Base-by-base conservation (phyloP, 495 filamentous ascomycete genomes). In the Melanomma pulvis-pyrius region DNA sequence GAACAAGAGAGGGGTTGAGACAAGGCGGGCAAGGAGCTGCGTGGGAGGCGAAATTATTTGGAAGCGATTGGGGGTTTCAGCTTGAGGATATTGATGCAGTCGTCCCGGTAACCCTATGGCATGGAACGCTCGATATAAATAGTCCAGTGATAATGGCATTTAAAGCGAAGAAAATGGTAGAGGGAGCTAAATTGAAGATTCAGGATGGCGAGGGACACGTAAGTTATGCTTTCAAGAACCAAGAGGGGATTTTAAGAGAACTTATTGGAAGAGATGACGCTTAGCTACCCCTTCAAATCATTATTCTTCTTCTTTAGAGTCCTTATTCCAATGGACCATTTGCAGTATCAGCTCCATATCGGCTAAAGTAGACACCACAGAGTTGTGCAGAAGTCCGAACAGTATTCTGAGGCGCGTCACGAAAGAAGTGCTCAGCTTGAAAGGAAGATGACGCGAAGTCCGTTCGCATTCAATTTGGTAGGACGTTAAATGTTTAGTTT, bases 11-110 rank as follows among this genome's bases (percentile, higher is more conserved):
- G 25, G 59, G 21, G 6, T 17, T 63, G 28, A 52, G 50, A 25
- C 48, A 63, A 54, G 48, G 59, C 30, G 48, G 19, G 17, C 58
- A 61, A 36, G 58, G 48, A 55, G 61, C 32, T 41, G 48, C 19
- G 5, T 64, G 61, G 51, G 61, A 56, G 13, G 48, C 26, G 21
- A 51, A 28, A 9, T 24, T 61, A 9, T 51, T 51, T 53, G 59
- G 59, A 11, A 25, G 48, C 28, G 15, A 15, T 13, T 61, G 59
- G 59, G 59, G 29, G 13, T 61, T 61, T 28, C 44, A 61, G 12
- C 30, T 61, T 24, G 25, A 39, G 21, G 47, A 61, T 1, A 11
- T 61, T 1, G 47, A 39, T 25, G 2, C 13, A 9, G 48, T 22
- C 1, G 25, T 61, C 8, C 48, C 59, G 1, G 11, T 61, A 46